Percentiles rank a stretch among this genome's conserved stretches.
These are phyloP conservation scores for Curvularia lunata DNA, from an alignment of 2,329 filamentous ascomycete species.

Conservation along the genomic window DNA sequence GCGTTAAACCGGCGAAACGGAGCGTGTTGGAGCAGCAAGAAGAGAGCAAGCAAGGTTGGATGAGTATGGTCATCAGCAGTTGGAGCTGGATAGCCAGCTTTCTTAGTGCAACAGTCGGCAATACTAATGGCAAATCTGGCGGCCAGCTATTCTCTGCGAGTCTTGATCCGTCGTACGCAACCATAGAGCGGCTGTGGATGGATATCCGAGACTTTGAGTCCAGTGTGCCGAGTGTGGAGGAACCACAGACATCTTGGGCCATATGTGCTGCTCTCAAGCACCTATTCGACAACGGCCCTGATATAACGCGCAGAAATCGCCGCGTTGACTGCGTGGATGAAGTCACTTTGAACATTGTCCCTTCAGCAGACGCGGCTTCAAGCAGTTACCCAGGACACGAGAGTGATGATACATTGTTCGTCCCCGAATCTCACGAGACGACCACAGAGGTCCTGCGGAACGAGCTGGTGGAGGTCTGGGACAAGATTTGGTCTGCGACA, in stretches of 20 bases:
- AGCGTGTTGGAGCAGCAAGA: neutral
- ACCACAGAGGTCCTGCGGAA: constrained; percentile 1
- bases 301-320: constrained; percentile 23
- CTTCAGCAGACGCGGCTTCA: constrained; percentile 15
- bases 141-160: neutral
- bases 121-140: constrained; percentile 5
- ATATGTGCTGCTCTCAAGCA: constrained; percentile 44
- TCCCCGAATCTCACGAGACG: neutral
- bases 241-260: constrained; percentile 40
- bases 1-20: constrained; percentile 30
- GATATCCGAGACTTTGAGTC: constrained; percentile 37
- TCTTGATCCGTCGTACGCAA: constrained; percentile 11
- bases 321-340: constrained; percentile 35
- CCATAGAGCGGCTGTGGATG: constrained; percentile 38
- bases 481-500: constrained; percentile 42
- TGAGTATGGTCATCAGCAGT: constrained; percentile 11
- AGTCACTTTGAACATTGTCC: constrained; percentile 41
- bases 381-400: neutral
- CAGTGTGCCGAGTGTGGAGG: constrained; percentile 27
- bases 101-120: constrained; percentile 14
- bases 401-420: neutral
- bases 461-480: constrained; percentile 43
- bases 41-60: constrained; percentile 5
- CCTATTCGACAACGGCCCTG: constrained; percentile 35
- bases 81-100: constrained; percentile 30